Base-by-base conservation (phyloP, 371 early-diverging fungal genomes). In the Batkoa obscura region DNA sequence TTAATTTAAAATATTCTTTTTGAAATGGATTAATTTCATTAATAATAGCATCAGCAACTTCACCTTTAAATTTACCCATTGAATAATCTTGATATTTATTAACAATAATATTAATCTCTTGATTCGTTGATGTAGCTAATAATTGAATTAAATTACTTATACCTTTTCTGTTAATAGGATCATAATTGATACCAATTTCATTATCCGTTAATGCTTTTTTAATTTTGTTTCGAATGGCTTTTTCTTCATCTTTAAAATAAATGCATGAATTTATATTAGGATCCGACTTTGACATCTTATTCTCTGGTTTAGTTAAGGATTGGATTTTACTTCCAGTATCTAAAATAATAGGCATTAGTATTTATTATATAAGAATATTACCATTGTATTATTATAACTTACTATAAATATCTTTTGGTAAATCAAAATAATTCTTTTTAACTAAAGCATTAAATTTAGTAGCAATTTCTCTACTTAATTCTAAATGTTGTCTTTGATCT, bases 211-310 rank as follows among this genome's bases (percentile, higher is more conserved):
- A 71, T 0, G 92, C 85, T 35, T 80, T 71, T 9, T 72, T 71
- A 56, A 94, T 80, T 56, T 90, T 91, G 41, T 59, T 37, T 5
- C 65, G 51, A 45, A 94, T 88, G 2, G 59, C 50, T 8, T 73
- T 66, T 1, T 89, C 80, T 0, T 77, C 51, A 62, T 95, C 95
- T 32, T 68, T 65, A 8, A 94, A 57, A 58, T 80, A 74, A 51
- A 94, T 86, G 0, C 90, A 77, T 0, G 87, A 70, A 15, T 66
- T 59, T 15, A 79, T 81, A 13, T 72, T 70, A 1, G 75, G 67
- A 54, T 88, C 87, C 0, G 88, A 86, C 64, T 95, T 94, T n/a
- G 90, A 89, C 95, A 94, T 95, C 64, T 94, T 94, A 34, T 62
- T 58, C 1, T 61, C 62, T 0, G 92, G 90, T 37, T 81, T 73